Percentiles rank a stretch among this genome's conserved stretches.
Conservation (phyloP, 106 monocot genomes). For the Dactylorhiza incarnata region DNA sequence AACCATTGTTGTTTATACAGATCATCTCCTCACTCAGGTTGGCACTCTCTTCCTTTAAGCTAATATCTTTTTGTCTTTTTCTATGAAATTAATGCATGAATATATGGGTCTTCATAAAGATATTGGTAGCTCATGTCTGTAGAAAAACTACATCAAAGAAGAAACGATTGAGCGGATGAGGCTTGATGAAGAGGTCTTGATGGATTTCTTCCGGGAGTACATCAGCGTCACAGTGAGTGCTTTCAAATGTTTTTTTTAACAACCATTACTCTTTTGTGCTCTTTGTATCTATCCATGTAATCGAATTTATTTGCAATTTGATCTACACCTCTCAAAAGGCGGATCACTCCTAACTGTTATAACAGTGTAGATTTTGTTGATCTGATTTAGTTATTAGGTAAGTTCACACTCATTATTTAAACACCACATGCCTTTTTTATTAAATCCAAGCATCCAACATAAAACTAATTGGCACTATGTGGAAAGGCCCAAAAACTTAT, state of each 20-base stretch:
- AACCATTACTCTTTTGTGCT: background rate
- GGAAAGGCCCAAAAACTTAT: too few relatives aligned
- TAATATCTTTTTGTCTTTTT: background rate
- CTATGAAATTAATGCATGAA: background rate
- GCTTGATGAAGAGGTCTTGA: constrained; percentile 88
- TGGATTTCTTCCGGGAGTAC: constrained; percentile 86
- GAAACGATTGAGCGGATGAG: constrained; percentile 95
- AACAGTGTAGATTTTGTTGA: background rate
- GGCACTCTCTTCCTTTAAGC: background rate
- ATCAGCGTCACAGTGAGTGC: constrained; percentile 75
- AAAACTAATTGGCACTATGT: too few relatives aligned
- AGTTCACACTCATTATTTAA: background rate
- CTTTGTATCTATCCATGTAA: background rate
- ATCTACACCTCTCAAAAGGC: background rate
- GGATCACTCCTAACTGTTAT: background rate
- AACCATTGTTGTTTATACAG: constrained; percentile 82
- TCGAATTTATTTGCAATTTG: background rate
- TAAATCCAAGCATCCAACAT: too few relatives aligned
- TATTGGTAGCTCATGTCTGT: constrained; percentile 11
- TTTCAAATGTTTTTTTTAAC: background rate
- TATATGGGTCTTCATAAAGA: background rate
- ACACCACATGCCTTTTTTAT: background rate
- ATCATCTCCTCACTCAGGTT: constrained; percentile 93
- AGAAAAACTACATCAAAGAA: constrained; percentile 89
- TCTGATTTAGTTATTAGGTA: background rate